Evolutionary conservation across 805 yeast genomes (phyloP).

Genomic region (Starmera pachycereana): DNA sequence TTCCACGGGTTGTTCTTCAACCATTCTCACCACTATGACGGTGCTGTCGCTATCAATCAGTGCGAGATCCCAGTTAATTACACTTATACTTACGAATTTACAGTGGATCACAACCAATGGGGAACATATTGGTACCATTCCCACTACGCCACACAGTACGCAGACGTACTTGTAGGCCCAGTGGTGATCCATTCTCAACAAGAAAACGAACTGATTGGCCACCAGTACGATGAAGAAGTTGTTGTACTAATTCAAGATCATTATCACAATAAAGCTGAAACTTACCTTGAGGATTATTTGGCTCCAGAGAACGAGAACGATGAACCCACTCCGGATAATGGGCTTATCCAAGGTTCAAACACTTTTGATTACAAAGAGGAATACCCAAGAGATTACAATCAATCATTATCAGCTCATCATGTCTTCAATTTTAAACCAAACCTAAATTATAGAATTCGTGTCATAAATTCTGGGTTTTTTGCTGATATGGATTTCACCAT

Average conservation of each 20-base stretch:
- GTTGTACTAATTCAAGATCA: slow-evolving; percentile 35
- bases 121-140: slow-evolving; percentile 54
- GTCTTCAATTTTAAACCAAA: slow-evolving; percentile 28
- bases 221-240: slow-evolving; percentile 37
- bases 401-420: slow-evolving; percentile 11
- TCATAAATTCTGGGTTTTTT: slow-evolving; percentile 41
- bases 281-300: slow-evolving; percentile 22
- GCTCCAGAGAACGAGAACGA: slow-evolving; percentile 35
- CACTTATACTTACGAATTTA: slow-evolving; percentile 31
- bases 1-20: slow-evolving; percentile 42
- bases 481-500: slow-evolving; percentile 38
- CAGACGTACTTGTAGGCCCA: slow-evolving; percentile 42
- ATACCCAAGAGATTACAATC: slow-evolving; percentile 10
- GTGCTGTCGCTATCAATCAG: slow-evolving; percentile 40
- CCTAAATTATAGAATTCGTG: slow-evolving; percentile 34
- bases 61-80: slow-evolving; percentile 34
- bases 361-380: slow-evolving; percentile 20
- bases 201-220: slow-evolving; percentile 24
- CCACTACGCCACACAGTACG: slow-evolving; percentile 35
- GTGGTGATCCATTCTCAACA: slow-evolving; percentile 33
- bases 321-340: slow-evolving; percentile 41
- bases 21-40: slow-evolving; percentile 38
- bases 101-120: slow-evolving; percentile 25
- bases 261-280: slow-evolving; percentile 29
- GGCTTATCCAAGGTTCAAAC: slow-evolving; percentile 30